A percentile compares a stretch with the other conserved stretches of the same genome.
These are phyloP conservation scores for Fusarium udum DNA, from an alignment of 2,329 filamentous ascomycete genomes.

Conservation along the genomic window DNA sequence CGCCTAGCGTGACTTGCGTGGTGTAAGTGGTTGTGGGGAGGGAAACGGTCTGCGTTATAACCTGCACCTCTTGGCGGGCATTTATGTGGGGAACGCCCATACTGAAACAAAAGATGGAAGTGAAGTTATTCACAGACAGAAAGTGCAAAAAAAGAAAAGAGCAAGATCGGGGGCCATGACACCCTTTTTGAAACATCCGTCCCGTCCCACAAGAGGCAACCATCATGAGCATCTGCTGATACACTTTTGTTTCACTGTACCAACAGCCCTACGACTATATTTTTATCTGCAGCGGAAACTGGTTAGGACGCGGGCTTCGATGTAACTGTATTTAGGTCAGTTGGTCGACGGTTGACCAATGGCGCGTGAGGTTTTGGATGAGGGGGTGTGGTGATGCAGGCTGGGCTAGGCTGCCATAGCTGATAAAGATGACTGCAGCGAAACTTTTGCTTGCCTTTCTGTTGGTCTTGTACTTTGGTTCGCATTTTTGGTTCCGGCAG, in stretches of 20 bases:
- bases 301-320: slow-evolving; percentile 3
- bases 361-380: background rate
- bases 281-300: slow-evolving; percentile 14
- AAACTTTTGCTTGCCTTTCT: slow-evolving; percentile 17
- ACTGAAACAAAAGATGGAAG: background rate
- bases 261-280: background rate
- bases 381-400: slow-evolving; percentile 37
- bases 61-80: slow-evolving; percentile 41
- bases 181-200: slow-evolving; percentile 31
- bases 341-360: slow-evolving; percentile 30
- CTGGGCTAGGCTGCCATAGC: slow-evolving; percentile 34
- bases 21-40: slow-evolving; percentile 50
- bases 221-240: slow-evolving; percentile 39
- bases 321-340: slow-evolving; percentile 33
- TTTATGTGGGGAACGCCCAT: slow-evolving; percentile 29
- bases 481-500: slow-evolving; percentile 1
- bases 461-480: slow-evolving; percentile 16
- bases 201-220: slow-evolving; percentile 34
- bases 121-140: slow-evolving; percentile 30
- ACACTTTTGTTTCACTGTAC: slow-evolving; percentile 2
- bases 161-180: slow-evolving; percentile 6
- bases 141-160: slow-evolving; percentile 23
- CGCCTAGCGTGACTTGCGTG: slow-evolving; percentile 47
- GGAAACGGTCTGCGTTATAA: slow-evolving; percentile 52
- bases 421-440: slow-evolving; percentile 27